Conservation (phyloP, 139 green algal species). For the Desmodesmus armatus region DNA sequence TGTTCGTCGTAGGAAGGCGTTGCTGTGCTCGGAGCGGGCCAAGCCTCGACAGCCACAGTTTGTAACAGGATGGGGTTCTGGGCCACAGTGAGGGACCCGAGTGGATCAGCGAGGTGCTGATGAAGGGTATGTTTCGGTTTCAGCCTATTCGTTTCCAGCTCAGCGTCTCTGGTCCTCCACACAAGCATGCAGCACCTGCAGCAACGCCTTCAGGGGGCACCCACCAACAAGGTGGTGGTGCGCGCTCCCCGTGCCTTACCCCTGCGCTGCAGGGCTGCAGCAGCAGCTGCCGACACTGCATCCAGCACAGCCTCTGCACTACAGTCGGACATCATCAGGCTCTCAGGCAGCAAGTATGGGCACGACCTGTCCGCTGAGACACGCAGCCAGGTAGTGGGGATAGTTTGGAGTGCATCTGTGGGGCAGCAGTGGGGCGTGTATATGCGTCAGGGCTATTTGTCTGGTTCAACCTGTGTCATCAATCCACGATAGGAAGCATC, state of each 20-base stretch:
- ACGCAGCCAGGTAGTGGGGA: no score
- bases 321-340: conserved; percentile 15
- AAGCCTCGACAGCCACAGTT: not conserved
- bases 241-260: not conserved
- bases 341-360: conserved; percentile 49
- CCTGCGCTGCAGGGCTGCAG: not conserved
- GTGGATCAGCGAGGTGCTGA: not conserved
- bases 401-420: no score
- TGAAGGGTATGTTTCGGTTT: not conserved
- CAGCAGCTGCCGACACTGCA: not conserved
- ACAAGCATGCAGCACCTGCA: not conserved
- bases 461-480: no score
- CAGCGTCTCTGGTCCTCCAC: no score
- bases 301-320: not conserved
- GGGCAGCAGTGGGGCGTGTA: no score
- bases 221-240: not conserved
- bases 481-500: no score
- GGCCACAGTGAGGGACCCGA: not conserved
- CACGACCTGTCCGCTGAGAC: conserved; percentile 29
- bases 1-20: no score
- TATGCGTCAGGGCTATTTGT: no score
- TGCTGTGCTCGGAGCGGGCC: not conserved
- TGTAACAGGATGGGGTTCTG: not conserved
- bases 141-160: not conserved
- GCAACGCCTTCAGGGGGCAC: not conserved